Base-by-base conservation (phyloP, 805 yeast genomes). In the Cyberlindnera amylophila region DNA sequence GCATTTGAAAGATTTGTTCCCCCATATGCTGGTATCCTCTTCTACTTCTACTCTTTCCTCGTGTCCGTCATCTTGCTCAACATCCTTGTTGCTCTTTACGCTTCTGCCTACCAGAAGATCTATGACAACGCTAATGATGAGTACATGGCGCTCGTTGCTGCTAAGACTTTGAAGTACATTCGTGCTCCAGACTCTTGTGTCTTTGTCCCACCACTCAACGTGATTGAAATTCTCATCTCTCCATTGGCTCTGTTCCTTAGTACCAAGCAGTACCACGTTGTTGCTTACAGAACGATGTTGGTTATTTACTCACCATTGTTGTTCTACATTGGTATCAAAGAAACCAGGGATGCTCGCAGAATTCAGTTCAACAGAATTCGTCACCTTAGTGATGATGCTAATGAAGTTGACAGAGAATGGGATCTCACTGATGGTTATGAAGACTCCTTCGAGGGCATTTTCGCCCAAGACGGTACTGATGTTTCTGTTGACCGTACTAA, bases 161-260 rank as follows among this genome's bases (percentile, higher is more conserved):
- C 84, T 48, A 86, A 88, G 68, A 86, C 95, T 0, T 71, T 88
- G 52, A 72, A 90, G 47, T 88, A 84, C 59, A 79, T 87, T 40
- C 72, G 96, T 53, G 96, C 96, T 0, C 96, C 96, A 0, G 96
- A 88, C 65, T 82, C 79, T 44, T 79, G 84, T 56, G 84, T 87
- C 32, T 88, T 78, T 59, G 89, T 86, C 19, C 91, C 96, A 4
- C 96, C 96, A 4, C 72, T 86, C 50, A 88, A 88, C 59, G 60
- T 88, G 51, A 63, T 88, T 41, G 96, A 88, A 61, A 37, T 82
- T 1, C 36, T 76, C 7, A 52, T 80, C 4, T 58, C 72, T 23
- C 79, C 79, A 23, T 16, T 74, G 13, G 71, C 72, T 41, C 54
- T 70, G 40, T 34, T 69, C 67, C 61, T 61, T 67, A 61, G 46